These are phyloP conservation scores for Beta macrorhiza DNA, from an alignment of 179 eudicot species.

Conservation along the genomic window DNA sequence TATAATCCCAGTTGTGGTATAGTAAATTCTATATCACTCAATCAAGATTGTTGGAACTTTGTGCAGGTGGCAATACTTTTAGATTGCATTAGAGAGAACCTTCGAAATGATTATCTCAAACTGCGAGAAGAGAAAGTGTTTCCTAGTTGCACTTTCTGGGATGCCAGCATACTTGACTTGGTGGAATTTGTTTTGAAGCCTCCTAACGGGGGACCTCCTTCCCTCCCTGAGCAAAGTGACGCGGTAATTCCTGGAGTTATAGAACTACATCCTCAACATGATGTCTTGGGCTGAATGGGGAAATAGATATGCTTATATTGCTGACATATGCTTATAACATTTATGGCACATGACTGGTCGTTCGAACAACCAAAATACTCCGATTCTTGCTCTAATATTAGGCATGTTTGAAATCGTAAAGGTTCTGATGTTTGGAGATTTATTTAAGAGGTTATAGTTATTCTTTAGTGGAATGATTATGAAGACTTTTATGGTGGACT, in stretches of 20 bases:
- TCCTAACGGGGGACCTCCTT: conserved; percentile 82
- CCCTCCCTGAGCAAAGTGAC: conserved; percentile 74
- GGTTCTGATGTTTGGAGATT: too few relatives aligned
- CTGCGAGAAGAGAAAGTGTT: conserved; percentile 29
- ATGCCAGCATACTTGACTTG: conserved; percentile 56
- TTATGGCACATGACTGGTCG: too few relatives aligned
- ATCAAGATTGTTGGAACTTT: conserved; percentile 4
- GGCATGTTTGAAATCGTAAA: too few relatives aligned
- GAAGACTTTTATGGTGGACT: too few relatives aligned
- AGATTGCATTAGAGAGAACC: conserved; percentile 63
- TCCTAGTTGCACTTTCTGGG: conserved; percentile 51
- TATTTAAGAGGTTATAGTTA: too few relatives aligned
- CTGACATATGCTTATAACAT: too few relatives aligned
- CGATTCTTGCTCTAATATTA: too few relatives aligned
- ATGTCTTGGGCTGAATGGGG: not conserved
- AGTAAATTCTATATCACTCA: not conserved
- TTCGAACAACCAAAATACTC: too few relatives aligned
- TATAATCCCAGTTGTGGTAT: not conserved
- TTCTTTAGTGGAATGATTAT: too few relatives aligned
- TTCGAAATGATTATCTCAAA: conserved; percentile 45
- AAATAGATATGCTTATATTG: not conserved
- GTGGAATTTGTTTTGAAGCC: conserved; percentile 73
- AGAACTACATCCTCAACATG: not conserved
- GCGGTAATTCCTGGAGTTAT: conserved; percentile 42
- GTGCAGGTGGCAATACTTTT: conserved; percentile 77